Evolutionary conservation across 306 rosid species (phyloP).

Genomic region (Corylus avellana): DNA sequence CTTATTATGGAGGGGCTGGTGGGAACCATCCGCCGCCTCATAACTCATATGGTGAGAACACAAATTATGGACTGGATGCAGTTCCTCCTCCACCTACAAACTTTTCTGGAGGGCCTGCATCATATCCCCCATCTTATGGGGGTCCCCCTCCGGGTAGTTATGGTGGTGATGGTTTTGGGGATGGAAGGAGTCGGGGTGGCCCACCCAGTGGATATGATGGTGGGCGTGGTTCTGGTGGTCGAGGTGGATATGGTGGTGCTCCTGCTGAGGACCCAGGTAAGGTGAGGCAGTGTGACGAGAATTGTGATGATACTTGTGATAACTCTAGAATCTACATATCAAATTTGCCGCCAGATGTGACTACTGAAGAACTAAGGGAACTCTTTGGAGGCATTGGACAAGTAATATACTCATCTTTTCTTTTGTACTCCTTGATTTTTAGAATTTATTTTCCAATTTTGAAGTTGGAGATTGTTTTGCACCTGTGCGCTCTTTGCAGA

Average conservation of each 20-base stretch:
- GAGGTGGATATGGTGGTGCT: conserved; percentile 75
- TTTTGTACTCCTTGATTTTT: conserved; percentile 17
- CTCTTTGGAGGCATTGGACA: conserved; percentile 99
- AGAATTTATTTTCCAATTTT: neutral
- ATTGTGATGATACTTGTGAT: conserved; percentile 87
- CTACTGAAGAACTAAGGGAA: conserved; percentile 76
- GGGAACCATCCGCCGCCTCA: conserved; percentile 62
- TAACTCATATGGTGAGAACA: conserved; percentile 56
- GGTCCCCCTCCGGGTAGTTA: conserved; percentile 62
- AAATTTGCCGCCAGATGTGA: conserved; percentile 91
- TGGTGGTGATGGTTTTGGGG: conserved; percentile 55
- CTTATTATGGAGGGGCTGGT: conserved; percentile 57
- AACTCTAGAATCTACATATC: conserved; percentile 97
- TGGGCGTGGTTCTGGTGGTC: conserved; percentile 57
- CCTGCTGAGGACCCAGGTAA: conserved; percentile 63
- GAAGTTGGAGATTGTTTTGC: neutral
- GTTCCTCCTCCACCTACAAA: conserved; percentile 95
- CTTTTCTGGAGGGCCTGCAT: conserved; percentile 78
- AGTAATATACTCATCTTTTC: conserved; percentile 57
- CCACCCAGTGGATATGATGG: conserved; percentile 54
- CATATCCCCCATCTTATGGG: conserved; percentile 88
- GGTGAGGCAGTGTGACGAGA: conserved; percentile 92
- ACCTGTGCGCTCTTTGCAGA: neutral
- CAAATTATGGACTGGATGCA: conserved; percentile 77
- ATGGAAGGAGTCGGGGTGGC: conserved; percentile 61